Conservation (phyloP, 1,284 basidiomycete genomes). For the Malassezia pachydermatis region DNA sequence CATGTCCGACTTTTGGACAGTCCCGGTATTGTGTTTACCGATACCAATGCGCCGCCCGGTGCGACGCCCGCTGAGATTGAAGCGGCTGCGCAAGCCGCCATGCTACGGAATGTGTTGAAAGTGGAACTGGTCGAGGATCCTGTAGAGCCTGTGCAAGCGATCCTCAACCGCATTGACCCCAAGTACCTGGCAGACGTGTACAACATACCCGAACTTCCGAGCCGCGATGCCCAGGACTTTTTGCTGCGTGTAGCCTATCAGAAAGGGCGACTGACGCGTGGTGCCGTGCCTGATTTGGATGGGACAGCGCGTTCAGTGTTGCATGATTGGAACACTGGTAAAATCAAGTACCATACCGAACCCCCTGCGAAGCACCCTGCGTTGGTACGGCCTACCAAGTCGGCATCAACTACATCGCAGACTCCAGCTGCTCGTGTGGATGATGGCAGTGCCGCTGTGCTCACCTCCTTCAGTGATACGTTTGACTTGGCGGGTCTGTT, state of each 20-base stretch:
- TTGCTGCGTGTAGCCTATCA: slow-evolving; percentile 79
- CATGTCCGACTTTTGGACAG: slow-evolving; percentile 87
- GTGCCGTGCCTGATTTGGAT: slow-evolving; percentile 80
- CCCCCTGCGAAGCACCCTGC: slow-evolving; percentile 60
- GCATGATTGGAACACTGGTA: slow-evolving; percentile 90
- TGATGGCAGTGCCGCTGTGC: slow-evolving; percentile 18
- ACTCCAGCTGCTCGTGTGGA: background rate
- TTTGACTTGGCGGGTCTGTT: slow-evolving; percentile 43
- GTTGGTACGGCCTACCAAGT: background rate
- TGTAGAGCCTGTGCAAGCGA: slow-evolving; percentile 50
- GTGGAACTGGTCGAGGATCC: slow-evolving; percentile 86
- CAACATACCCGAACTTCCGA: slow-evolving; percentile 27
- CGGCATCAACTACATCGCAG: background rate
- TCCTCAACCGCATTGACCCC: slow-evolving; percentile 34
- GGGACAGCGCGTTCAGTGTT: slow-evolving; percentile 74
- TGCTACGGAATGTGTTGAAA: slow-evolving; percentile 77
- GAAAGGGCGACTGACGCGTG: slow-evolving; percentile 56
- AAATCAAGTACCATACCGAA: slow-evolving; percentile 75
- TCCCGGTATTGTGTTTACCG: slow-evolving; percentile 68
- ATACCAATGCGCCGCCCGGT: slow-evolving; percentile 19
- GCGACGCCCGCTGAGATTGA: slow-evolving; percentile 11
- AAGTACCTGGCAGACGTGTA: slow-evolving; percentile 33
- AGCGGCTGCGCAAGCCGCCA: slow-evolving; percentile 23
- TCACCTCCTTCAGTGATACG: slow-evolving; percentile 32
- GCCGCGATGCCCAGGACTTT: slow-evolving; percentile 64